A percentile compares a stretch with the other conserved stretches of the same genome.
These are phyloP conservation scores for Podospora bellae-mahoneyi DNA, from an alignment of 495 filamentous ascomycete genomes.

Conservation along the genomic window DNA sequence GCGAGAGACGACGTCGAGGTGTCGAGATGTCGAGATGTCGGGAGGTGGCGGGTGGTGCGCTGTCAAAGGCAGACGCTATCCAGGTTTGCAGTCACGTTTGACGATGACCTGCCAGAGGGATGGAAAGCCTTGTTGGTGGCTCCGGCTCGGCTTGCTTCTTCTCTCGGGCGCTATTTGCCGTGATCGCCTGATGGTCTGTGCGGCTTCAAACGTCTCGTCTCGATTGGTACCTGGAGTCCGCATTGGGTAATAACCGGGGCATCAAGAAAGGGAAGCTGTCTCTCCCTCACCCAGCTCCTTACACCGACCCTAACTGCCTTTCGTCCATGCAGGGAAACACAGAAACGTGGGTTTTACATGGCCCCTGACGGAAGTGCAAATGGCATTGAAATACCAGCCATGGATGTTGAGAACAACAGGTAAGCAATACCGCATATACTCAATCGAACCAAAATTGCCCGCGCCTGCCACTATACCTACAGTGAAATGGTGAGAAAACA, in stretches of 20 bases:
- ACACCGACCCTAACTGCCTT: too few species aligned
- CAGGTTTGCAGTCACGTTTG: constrained; percentile 20
- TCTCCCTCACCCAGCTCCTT: too few species aligned
- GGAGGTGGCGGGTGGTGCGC: constrained; percentile 5
- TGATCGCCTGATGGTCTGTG: constrained; percentile 23
- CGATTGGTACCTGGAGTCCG: background rate
- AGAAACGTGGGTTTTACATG: too few species aligned
- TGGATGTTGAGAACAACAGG: too few species aligned
- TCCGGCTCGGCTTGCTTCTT: constrained; percentile 8
- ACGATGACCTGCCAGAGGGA: constrained; percentile 21
- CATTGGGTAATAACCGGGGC: background rate
- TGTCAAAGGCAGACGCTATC: constrained; percentile 2
- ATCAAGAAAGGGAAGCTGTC: background rate
- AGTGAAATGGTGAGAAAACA: too few species aligned
- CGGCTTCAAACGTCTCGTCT: background rate
- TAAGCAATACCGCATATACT: too few species aligned
- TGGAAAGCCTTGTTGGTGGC: constrained; percentile 29
- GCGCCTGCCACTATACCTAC: too few species aligned
- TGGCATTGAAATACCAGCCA: too few species aligned
- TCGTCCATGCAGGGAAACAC: too few species aligned
- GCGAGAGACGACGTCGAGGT: background rate
- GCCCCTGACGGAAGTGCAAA: too few species aligned
- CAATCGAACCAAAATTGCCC: too few species aligned
- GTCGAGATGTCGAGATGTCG: background rate
- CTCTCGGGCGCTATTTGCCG: constrained; percentile 27